Percentiles rank a stretch among this genome's conserved stretches.
Conservation (phyloP, 331 rosid species). For the Erythrophleum ivorense region DNA sequence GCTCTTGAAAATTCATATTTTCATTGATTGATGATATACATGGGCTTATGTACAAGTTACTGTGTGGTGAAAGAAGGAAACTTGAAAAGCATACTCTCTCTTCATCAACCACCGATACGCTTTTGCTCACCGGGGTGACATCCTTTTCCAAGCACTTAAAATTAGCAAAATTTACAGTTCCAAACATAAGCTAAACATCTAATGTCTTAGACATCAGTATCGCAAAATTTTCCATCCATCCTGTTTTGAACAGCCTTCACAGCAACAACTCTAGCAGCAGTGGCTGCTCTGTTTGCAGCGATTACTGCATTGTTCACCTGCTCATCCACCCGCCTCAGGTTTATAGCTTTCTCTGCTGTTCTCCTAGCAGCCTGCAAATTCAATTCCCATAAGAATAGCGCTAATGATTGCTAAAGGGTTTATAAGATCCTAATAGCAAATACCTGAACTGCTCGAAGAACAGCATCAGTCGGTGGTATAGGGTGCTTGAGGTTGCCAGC, state of each 20-base stretch:
- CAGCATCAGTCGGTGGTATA: slow-evolving; percentile 56
- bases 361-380: slow-evolving; percentile 78
- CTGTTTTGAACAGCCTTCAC: slow-evolving; percentile 95
- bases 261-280: slow-evolving; percentile 98
- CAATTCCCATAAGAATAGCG: background rate
- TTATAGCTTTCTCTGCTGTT: slow-evolving; percentile 78
- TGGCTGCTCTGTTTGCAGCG: slow-evolving; percentile 91
- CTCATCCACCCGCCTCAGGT: slow-evolving; percentile 68
- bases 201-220: slow-evolving; percentile 52
- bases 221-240: slow-evolving; percentile 92
- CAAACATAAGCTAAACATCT: slow-evolving; percentile 49
- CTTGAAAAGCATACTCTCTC: slow-evolving; percentile 49
- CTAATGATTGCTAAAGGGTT: background rate
- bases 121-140: slow-evolving; percentile 78
- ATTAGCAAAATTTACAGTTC: slow-evolving; percentile 71
- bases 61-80: slow-evolving; percentile 54
- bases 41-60: slow-evolving; percentile 83
- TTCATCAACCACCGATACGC: slow-evolving; percentile 76
- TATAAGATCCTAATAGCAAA: background rate
- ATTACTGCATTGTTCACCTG: slow-evolving; percentile 82
- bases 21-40: slow-evolving; percentile 69
- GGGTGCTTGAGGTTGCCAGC: slow-evolving; percentile 83
- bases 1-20: slow-evolving; percentile 48
- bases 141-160: slow-evolving; percentile 52
- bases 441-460: slow-evolving; percentile 85